These are phyloP conservation scores for Erigeron canadensis DNA, from an alignment of 129 eudicot species.

Conservation along the genomic window DNA sequence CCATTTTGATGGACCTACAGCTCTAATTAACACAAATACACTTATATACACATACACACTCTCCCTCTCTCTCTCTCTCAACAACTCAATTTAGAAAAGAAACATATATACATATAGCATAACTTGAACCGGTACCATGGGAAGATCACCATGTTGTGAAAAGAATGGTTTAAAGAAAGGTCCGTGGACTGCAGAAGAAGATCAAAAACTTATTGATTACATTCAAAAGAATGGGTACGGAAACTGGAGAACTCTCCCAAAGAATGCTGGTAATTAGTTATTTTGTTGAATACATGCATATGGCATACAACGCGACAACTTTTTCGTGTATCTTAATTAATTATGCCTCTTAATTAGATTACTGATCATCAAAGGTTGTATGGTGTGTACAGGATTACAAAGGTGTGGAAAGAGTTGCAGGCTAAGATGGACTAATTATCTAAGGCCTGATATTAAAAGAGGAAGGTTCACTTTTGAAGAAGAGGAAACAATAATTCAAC, in stretches of 20 bases:
- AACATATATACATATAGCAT: not conserved
- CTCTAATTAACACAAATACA: not conserved
- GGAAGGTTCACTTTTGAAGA: conserved; percentile 83
- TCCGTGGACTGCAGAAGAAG: conserved; percentile 95
- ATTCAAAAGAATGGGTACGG: conserved; percentile 79
- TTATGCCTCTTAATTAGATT: not conserved
- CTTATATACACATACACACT: conserved; percentile 1
- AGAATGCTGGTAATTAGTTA: conserved; percentile 76
- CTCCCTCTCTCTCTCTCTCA: not conserved
- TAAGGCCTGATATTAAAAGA: conserved; percentile 85
- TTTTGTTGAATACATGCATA: conserved; percentile 1
- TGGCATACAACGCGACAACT: too few species aligned
- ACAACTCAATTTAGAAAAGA: not conserved
- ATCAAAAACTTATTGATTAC: conserved; percentile 72
- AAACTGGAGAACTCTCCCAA: conserved; percentile 89
- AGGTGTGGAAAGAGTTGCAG: conserved; percentile 97
- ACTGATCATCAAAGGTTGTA: not conserved
- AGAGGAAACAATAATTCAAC: conserved; percentile 80
- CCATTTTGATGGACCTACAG: conserved; percentile 44
- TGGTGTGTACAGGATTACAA: conserved; percentile 53
- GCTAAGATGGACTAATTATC: conserved; percentile 85
- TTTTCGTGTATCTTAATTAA: too few species aligned
- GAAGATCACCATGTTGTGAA: conserved; percentile 93
- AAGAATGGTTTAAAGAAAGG: conserved; percentile 78
- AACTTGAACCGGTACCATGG: conserved; percentile 45